These are phyloP conservation scores for Fusarium brevicatenulatum DNA, from an alignment of 2,329 filamentous ascomycete species.

Conservation along the genomic window DNA sequence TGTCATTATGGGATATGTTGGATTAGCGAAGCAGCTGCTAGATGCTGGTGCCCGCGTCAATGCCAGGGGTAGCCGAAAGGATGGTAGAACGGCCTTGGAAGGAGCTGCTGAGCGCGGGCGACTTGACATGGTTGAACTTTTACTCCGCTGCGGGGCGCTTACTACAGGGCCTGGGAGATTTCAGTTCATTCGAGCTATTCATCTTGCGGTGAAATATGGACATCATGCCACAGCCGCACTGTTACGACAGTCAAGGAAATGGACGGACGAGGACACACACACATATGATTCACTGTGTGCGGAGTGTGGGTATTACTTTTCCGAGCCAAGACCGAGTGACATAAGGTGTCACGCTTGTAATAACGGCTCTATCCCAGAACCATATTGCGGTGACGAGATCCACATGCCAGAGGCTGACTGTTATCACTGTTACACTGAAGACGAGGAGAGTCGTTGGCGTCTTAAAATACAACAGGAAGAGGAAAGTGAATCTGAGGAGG, in stretches of 20 bases:
- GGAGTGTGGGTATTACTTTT: rapidly evolving
- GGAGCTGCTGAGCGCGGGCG: conserved; percentile 3
- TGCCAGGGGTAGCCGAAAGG: rapidly evolving
- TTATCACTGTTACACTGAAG: neutral
- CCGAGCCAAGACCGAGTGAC: no score
- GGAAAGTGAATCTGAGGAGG: rapidly evolving
- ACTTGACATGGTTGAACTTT: neutral
- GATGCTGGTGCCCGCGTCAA: neutral
- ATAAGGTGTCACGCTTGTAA: rapidly evolving
- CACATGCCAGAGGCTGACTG: neutral
- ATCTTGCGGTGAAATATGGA: rapidly evolving
- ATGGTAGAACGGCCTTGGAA: neutral
- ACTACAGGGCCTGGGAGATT: neutral
- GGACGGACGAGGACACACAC: neutral
- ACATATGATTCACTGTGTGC: rapidly evolving
- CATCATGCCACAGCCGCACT: neutral
- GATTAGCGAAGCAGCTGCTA: neutral
- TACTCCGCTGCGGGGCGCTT: neutral
- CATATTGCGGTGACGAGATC: neutral
- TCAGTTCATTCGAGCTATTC: neutral
- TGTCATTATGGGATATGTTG: neutral
- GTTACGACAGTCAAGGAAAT: neutral
- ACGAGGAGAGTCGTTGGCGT: rapidly evolving
- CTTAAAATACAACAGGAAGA: rapidly evolving
- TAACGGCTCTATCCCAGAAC: rapidly evolving